Base-by-base conservation (phyloP, 2,329 filamentous ascomycete genomes). In the Sordariomycetes sp. region DNA sequence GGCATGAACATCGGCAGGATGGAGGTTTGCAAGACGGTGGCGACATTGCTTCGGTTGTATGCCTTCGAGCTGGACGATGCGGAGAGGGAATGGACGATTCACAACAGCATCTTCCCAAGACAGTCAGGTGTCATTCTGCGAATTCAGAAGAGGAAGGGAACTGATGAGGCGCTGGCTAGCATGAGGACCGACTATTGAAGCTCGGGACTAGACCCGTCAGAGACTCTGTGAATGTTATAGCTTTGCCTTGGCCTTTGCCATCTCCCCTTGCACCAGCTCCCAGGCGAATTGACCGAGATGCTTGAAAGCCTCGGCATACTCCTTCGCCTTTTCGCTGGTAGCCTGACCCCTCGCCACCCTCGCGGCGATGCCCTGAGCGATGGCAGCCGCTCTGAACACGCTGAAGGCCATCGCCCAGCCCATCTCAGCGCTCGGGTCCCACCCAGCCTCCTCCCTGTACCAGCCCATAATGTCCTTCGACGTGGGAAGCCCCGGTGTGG, bases 11-110 rank as follows among this genome's bases (percentile, higher is more conserved):
- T 68, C 25, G 57, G 53, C 2, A 46, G 58, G 26, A 40, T 64
- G 24, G 59, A 65, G 41, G 57, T 57, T 3, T 62, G 61, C 41
- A 72, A 72, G 45, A 46, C 68, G 9, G 48, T 69, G 15, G 54
- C 62, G 3, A 66, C 59, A 14, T 34, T 67, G n/a, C 57, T 65
- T 40, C 46, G 44, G 3, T 45, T 42, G 27, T 69, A 61, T 35
- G 50, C 65, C 15, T 42, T 52, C 16, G 42, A 50, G 30, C 9
- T 50, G 25, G 41, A 34, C 5, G 29, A 19, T 29, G 14, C 32
- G 23, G 17, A 28, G 9, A 29, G 20, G 32, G 24, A 28, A 16
- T 34, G 32, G 32, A 19, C 23, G 16, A 12, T 34, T 15, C 23
- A 27, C 14, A 29, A 29, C 24, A 19, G 23, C 24, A 28, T 27